Evolutionary conservation across 2,329 filamentous ascomycete species (phyloP), one percentile per base, ranked within the genome.

Genomic region (Parasarocladium wereldwijsianum): DNA sequence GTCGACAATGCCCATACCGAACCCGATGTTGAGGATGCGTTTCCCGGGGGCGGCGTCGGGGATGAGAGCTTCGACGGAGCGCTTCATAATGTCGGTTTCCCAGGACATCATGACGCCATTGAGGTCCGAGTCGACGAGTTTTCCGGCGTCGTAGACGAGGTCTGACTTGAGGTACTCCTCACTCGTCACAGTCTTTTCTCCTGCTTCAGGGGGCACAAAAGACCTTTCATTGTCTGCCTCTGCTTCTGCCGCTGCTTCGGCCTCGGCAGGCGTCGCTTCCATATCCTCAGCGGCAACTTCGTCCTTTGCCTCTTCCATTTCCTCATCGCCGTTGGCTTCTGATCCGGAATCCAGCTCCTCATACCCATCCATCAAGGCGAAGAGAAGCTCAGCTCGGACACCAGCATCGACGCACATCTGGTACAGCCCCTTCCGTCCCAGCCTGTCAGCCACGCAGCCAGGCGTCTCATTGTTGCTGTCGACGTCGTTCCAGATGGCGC

Each of bases 401-500:
- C 90, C 90, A 3, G 87, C 87, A 47, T 87, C 81, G 6, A 96
- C 80, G 49, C 87, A 82, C 34, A 85, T 53, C 23, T 78, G 70
- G 49, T 98, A 96, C 20, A 94, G 56, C 29, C 71, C 66, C 32
- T 55, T 64, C 43, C 81, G 60, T 0, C 79, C 77, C 15, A 94
- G 49, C 16, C 72, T 59, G 34, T 65, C 62, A 7, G 90, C 90
- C 24, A 94, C 60, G 50, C 87, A 96, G 6, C 85, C 90, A 0
- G 90, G 85, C 3, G 90, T 96, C 62, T 96, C 87, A 43, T 84
- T 70, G 42, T 82, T 77, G 40, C 63, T 57, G 51, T 96, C 84
- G 33, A 96, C 62, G 50, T 94, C 86, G 57, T 98, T 98, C 90
- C 90, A 98, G 42, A 96, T 94, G 8, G 84, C 90, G 18, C 90